Evolutionary conservation across 1,284 basidiomycete species (phyloP).

Genomic region (Coniferiporia sulphurascens): DNA sequence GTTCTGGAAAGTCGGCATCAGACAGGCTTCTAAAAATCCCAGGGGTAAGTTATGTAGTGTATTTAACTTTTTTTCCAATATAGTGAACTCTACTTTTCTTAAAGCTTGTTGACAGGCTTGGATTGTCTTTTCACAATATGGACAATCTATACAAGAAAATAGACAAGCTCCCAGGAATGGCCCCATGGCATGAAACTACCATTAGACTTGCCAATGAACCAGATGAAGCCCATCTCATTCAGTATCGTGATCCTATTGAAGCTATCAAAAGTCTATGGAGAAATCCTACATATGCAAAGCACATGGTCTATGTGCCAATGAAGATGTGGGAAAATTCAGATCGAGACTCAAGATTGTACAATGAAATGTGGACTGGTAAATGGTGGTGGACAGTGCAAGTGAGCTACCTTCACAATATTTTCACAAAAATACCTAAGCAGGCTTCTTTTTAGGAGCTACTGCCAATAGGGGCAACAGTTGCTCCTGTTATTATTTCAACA

Average conservation of each 20-base stretch:
- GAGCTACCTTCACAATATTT: neutral
- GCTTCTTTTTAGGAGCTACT: neutral
- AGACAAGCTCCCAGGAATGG: slow-evolving; percentile 6
- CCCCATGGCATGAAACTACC: slow-evolving; percentile 1
- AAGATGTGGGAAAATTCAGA: neutral
- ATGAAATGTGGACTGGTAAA: neutral
- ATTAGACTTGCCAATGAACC: slow-evolving; percentile 9
- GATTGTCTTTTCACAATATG: slow-evolving; percentile 11
- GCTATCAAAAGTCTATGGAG: slow-evolving; percentile 7
- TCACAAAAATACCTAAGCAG: neutral
- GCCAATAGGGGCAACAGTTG: slow-evolving; percentile 5
- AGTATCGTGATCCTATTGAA: slow-evolving; percentile 6
- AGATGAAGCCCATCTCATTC: slow-evolving; percentile 7
- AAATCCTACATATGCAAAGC: slow-evolving; percentile 3
- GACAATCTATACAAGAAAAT: slow-evolving; percentile 4
- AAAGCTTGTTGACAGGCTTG: neutral
- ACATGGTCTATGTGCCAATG: slow-evolving; percentile 6
- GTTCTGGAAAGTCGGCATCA: neutral
- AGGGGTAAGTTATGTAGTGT: neutral
- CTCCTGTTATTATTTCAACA: slow-evolving; percentile 17
- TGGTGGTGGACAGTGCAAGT: slow-evolving; percentile 3
- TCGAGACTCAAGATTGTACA: neutral
- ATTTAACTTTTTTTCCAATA: neutral
- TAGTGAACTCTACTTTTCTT: neutral
- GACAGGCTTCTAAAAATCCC: neutral